Percentiles rank a stretch among this genome's conserved stretches.
phyloP scores from a whole-genome alignment of 768 basidiomycete species.

The Calocybe gangraenosa region DNA sequence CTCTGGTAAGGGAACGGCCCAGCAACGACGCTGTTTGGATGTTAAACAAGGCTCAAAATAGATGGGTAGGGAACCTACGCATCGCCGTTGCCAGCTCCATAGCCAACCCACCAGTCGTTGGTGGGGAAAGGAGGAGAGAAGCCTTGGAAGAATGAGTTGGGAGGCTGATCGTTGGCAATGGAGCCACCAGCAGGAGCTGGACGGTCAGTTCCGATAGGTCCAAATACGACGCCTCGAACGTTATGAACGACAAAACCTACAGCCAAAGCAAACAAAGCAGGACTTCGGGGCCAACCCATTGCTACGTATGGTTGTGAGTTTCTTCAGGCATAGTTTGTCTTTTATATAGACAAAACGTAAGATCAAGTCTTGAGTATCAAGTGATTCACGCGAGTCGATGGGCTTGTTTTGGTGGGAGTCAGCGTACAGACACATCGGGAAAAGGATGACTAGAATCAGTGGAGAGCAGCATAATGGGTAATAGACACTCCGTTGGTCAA shows the following conservation, averaged over 20 bases:
- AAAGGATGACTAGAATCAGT: neutral
- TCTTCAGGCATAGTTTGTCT: neutral
- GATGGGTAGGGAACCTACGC: slow-evolving; percentile 13
- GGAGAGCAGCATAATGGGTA: slow-evolving; percentile 1
- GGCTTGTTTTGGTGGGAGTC: neutral
- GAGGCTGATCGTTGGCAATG: slow-evolving; percentile 23
- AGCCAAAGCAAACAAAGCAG: slow-evolving; percentile 7
- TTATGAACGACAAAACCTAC: slow-evolving; percentile 5
- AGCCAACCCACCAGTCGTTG: slow-evolving; percentile 32
- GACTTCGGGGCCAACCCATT: slow-evolving; percentile 14
- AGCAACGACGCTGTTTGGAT: slow-evolving; percentile 20
- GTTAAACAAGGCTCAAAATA: neutral
- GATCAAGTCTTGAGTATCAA: slow-evolving; percentile 10
- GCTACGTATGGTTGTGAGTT: neutral
- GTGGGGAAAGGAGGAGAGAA: slow-evolving; percentile 30
- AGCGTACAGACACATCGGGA: slow-evolving; percentile 2
- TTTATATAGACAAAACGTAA: neutral
- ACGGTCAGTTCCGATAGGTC: slow-evolving; percentile 21
- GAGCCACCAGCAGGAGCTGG: slow-evolving; percentile 23
- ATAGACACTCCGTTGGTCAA: neutral
- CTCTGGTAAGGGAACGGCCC: slow-evolving; percentile 31
- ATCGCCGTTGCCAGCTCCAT: slow-evolving; percentile 22
- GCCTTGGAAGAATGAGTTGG: slow-evolving; percentile 29
- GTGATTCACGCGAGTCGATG: slow-evolving; percentile 4
- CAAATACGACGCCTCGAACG: slow-evolving; percentile 16